Conservation (phyloP, 257 asterid genomes). For the Vinca minor region DNA sequence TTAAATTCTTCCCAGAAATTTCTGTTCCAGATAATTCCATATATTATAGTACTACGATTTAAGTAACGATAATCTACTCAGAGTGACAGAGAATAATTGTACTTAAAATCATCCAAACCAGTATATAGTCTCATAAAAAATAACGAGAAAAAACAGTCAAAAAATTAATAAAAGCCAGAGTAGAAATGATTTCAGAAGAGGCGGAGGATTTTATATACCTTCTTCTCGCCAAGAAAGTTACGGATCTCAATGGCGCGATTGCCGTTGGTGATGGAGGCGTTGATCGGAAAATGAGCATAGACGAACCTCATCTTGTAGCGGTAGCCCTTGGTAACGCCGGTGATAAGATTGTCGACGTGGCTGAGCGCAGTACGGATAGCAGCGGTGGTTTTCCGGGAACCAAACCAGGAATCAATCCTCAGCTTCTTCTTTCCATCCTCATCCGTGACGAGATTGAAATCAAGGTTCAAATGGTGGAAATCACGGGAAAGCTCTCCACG, state of each 20-base stretch:
- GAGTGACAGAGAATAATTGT: too few relatives aligned
- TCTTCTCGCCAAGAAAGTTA: constrained; percentile 83
- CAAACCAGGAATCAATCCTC: constrained; percentile 80
- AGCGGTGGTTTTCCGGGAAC: constrained; percentile 70
- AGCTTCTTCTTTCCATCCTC: constrained; percentile 64
- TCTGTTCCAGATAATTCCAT: too few relatives aligned
- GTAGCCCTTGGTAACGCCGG: constrained; percentile 70
- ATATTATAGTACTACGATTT: too few relatives aligned
- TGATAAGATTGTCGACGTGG: constrained; percentile 65
- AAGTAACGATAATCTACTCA: too few relatives aligned
- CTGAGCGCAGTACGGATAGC: constrained; percentile 74
- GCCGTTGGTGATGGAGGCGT: constrained; percentile 46
- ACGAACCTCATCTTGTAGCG: constrained; percentile 88
- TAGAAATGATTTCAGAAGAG: too few relatives aligned
- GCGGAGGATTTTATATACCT: constrained; percentile 23
- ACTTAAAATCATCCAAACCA: too few relatives aligned
- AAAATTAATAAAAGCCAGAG: too few relatives aligned
- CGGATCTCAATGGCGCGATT: constrained; percentile 70
- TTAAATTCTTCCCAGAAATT: too few relatives aligned
- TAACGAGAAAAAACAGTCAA: too few relatives aligned
- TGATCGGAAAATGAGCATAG: constrained; percentile 79
- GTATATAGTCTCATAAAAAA: too few relatives aligned
- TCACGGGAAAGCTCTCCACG: constrained; percentile 58
- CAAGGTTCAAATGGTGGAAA: constrained; percentile 72
- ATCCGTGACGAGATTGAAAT: constrained; percentile 63